These are phyloP conservation scores for Diatrype stigma DNA, from an alignment of 2,329 filamentous ascomycete genomes.

Conservation along the genomic window DNA sequence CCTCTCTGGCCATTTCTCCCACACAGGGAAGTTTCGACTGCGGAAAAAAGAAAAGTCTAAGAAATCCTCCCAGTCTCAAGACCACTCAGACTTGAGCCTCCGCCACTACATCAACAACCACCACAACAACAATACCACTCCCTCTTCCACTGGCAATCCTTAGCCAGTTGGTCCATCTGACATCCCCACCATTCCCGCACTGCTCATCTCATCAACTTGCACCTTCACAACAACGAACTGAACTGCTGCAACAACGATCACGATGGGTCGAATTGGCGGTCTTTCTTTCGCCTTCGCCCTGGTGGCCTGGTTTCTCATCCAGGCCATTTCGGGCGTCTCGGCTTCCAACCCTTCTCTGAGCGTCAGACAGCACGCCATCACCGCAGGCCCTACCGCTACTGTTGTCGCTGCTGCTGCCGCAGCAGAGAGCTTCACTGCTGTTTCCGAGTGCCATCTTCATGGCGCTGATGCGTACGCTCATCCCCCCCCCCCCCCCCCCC, in stretches of 20 bases:
- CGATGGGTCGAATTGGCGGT: neutral
- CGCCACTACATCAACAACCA: no score
- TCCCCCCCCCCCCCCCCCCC: no score
- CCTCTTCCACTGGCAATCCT: no score
- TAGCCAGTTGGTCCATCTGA: no score
- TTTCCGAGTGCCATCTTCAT: slow-evolving; percentile 51
- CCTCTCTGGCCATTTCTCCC: neutral
- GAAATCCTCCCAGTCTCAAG: no score
- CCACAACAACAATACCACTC: neutral
- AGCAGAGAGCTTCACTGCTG: slow-evolving; percentile 35
- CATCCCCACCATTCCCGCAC: no score
- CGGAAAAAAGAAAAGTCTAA: no score
- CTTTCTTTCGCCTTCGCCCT: neutral
- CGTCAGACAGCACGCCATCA: slow-evolving; percentile 2
- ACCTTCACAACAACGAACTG: neutral
- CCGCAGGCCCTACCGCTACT: slow-evolving; percentile 12
- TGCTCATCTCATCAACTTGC: no score
- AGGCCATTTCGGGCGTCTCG: neutral
- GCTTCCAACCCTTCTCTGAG: slow-evolving; percentile 5
- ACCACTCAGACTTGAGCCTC: no score
- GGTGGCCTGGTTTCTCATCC: neutral
- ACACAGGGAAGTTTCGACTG: neutral
- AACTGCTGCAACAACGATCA: neutral
- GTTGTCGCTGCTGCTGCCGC: slow-evolving; percentile 23
- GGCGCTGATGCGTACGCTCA: slow-evolving; percentile 39